Evolutionary conservation across 176 grass and related monocot species (phyloP), one percentile per base, ranked within the genome.

Genomic region (Echinochloa phyllopogon): DNA sequence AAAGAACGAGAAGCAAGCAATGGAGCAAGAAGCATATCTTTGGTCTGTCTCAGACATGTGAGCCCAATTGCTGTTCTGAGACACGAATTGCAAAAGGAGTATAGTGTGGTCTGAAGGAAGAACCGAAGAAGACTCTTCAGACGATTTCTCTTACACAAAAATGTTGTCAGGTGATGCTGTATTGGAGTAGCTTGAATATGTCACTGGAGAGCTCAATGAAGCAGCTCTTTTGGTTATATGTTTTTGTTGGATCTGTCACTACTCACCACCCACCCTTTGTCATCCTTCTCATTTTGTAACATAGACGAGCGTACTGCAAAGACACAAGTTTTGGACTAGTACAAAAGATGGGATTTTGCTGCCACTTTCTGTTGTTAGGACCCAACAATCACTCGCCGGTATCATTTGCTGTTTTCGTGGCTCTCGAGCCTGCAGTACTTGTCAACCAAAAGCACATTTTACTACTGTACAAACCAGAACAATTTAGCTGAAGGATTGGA

Each of bases 21-120:
- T 29, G 8, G 93, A 95, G 69, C 89, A 84, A 68, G 96, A 98
- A 50, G 96, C 96, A 2, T 98, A 98, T 61, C 82, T 98, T 21
- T 98, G 93, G 96, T 98, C 93, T 3, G 96, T 98, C 6, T 82
- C 96, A 10, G 96, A 98, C 68, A 95, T 98, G 96, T 98, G 90
- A 94, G 60, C 16, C 37, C 18, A 16, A 10, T 3, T 82, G 83
- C 5, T 78, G 53, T 57, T 39, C 39, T 43, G 71, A 51, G 33
- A 43, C 14, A 62, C 53, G 14, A 52, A 3, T 6, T 58, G 1
- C 21, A 4, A 4, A 49, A n/a, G n/a, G 65, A 33, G 29, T 33
- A 33, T 33, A 33, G 29, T 33, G 29, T 33, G 29, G 29, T 33
- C 29, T 33, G 29, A 33, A 33, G 29, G 29, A 33, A 33, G 29